phyloP scores from a whole-genome alignment of 2,329 filamentous ascomycete species.

The Cyphellophora europaea region DNA sequence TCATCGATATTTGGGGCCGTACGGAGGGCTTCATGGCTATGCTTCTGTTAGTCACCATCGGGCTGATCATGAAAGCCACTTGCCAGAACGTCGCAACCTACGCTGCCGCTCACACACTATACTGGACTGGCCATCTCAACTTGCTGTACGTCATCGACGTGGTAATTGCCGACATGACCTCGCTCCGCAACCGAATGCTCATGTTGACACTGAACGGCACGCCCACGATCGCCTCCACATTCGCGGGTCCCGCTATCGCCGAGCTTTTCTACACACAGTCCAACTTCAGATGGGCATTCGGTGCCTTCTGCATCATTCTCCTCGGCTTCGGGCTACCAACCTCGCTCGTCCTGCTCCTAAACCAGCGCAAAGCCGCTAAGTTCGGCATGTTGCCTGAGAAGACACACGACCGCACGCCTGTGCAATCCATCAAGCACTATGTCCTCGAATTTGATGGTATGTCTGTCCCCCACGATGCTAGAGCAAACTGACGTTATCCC shows the following conservation, averaged over 20 bases:
- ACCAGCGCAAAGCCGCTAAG: constrained; percentile 47
- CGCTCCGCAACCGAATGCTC: constrained; percentile 50
- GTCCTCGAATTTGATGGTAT: constrained; percentile 49
- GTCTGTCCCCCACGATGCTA: constrained; percentile 32
- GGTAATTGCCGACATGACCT: constrained; percentile 55
- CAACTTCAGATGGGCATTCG: constrained; percentile 55
- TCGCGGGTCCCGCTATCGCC: constrained; percentile 42
- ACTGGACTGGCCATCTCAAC: constrained; percentile 45
- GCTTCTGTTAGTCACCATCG: constrained; percentile 31
- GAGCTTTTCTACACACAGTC: constrained; percentile 38
- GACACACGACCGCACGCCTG: constrained; percentile 24
- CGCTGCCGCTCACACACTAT: constrained; percentile 52
- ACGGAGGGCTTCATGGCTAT: constrained; percentile 44
- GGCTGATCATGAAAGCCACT: constrained; percentile 50
- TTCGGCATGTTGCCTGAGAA: constrained; percentile 37
- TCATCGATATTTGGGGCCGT: constrained; percentile 55
- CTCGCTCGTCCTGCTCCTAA: constrained; percentile 39
- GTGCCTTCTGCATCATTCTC: constrained; percentile 49
- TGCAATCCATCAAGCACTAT: constrained; percentile 41
- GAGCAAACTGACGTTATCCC: not conserved
- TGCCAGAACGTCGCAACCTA: constrained; percentile 51
- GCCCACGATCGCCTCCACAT: constrained; percentile 49
- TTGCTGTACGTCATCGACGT: constrained; percentile 47
- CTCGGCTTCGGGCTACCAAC: constrained; percentile 47
- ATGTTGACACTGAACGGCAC: constrained; percentile 49